phyloP scores from a whole-genome alignment of 2,329 filamentous ascomycete genomes.

The Xylariaceae sp. region DNA sequence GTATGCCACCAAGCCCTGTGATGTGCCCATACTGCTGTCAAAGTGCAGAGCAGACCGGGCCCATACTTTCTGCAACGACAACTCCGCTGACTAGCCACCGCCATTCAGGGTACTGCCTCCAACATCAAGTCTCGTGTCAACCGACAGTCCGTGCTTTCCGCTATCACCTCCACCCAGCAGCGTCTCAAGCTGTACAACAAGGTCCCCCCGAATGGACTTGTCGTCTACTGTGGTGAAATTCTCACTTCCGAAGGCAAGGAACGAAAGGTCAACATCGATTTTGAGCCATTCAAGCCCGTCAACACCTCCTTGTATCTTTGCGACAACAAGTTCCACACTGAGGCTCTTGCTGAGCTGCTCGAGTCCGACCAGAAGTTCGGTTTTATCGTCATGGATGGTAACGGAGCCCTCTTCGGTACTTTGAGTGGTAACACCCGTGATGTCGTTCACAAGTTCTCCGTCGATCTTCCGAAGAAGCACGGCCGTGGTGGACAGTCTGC shows the following conservation, averaged over 20 bases:
- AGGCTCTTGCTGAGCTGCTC: slow-evolving; percentile 91
- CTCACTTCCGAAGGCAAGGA: slow-evolving; percentile 98
- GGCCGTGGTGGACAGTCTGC: slow-evolving; percentile 99
- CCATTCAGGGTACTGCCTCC: slow-evolving; percentile 78
- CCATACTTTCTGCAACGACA: neutral
- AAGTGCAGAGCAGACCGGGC: neutral
- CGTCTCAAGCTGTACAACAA: slow-evolving; percentile 99
- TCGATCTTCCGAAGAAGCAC: slow-evolving; percentile 99
- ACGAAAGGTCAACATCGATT: slow-evolving; percentile 99
- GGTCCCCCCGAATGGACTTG: slow-evolving; percentile 93
- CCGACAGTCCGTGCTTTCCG: slow-evolving; percentile 92
- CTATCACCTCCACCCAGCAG: slow-evolving; percentile 98
- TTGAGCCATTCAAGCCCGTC: slow-evolving; percentile 99
- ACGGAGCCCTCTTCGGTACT: slow-evolving; percentile 94
- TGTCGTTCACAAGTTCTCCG: slow-evolving; percentile 94
- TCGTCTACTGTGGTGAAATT: slow-evolving; percentile 99
- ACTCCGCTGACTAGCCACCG: slow-evolving; percentile 26
- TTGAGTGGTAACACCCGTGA: slow-evolving; percentile 96
- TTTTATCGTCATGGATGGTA: slow-evolving; percentile 99
- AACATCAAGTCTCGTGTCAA: slow-evolving; percentile 99
- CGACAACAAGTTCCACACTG: slow-evolving; percentile 99
- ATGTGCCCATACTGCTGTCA: neutral
- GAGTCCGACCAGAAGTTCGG: slow-evolving; percentile 99
- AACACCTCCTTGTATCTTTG: slow-evolving; percentile 99
- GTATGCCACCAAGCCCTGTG: slow-evolving; percentile 46